Conservation (phyloP, 2,329 filamentous ascomycete species). For the Zopfia rhizophila region DNA sequence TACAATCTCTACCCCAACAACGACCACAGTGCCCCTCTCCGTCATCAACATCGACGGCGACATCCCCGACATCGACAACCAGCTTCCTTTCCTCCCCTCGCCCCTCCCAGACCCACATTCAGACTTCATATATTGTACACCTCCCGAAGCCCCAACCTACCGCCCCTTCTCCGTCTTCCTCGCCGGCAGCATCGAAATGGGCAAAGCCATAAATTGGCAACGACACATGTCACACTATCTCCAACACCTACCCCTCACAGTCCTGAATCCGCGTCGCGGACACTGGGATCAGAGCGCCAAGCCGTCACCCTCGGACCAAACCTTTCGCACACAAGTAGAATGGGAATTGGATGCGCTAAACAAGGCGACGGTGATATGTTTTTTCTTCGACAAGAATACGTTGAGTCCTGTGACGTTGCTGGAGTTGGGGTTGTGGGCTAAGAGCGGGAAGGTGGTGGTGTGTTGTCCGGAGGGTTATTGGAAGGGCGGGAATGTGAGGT, state of each 20-base stretch:
- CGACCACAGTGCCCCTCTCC: slow-evolving; percentile 1
- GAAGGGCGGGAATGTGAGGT: slow-evolving; percentile 70
- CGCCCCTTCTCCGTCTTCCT: slow-evolving; percentile 63
- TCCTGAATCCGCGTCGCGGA: slow-evolving; percentile 67
- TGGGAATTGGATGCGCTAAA: slow-evolving; percentile 72
- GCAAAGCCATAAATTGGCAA: slow-evolving; percentile 64
- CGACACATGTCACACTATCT: slow-evolving; percentile 55
- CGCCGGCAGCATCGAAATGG: slow-evolving; percentile 66
- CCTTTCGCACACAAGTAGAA: slow-evolving; percentile 64
- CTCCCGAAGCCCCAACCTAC: slow-evolving; percentile 27
- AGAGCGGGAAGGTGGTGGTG: slow-evolving; percentile 61
- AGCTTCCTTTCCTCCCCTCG: slow-evolving; percentile 28
- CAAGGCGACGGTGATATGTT: slow-evolving; percentile 62
- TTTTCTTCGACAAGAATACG: slow-evolving; percentile 66
- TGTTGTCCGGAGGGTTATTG: slow-evolving; percentile 63
- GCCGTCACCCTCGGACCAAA: slow-evolving; percentile 55
- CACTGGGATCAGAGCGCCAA: slow-evolving; percentile 67
- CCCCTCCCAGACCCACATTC: neutral
- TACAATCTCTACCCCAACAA: neutral
- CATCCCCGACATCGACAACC: slow-evolving; percentile 32
- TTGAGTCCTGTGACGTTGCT: slow-evolving; percentile 68
- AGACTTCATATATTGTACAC: slow-evolving; percentile 25
- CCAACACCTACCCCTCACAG: slow-evolving; percentile 58
- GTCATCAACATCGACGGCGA: slow-evolving; percentile 31
- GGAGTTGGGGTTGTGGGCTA: slow-evolving; percentile 67